Evolutionary conservation across 169 alveolate species (phyloP).

Genomic region (Pseudocohnilembus persalinus): DNA sequence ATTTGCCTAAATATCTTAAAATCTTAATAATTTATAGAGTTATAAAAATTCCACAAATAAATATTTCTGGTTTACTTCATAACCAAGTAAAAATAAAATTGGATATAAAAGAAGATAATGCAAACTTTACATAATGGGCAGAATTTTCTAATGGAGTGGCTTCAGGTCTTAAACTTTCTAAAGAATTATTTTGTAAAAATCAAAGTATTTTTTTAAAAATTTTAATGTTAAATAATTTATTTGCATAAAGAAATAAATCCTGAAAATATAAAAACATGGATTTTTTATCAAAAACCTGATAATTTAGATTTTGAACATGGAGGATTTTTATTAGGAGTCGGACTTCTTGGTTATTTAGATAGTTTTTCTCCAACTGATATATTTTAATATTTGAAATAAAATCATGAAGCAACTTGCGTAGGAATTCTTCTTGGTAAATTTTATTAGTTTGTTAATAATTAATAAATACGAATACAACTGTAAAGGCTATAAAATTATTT

Average conservation of each 20-base stretch:
- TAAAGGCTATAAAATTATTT: no score
- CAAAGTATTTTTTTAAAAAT: no score
- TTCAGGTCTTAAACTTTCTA: conserved; percentile 73
- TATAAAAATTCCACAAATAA: conserved; percentile 73
- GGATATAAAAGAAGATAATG: conserved; percentile 71
- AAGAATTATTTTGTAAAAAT: conserved; percentile 54
- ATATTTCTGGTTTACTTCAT: conserved; percentile 72
- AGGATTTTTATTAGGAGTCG: conserved; percentile 85
- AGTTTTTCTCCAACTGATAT: conserved; percentile 82
- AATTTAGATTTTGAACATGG: conserved; percentile 84
- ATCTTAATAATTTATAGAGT: no score
- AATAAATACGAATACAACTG: no score
- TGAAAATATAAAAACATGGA: conserved; percentile 81
- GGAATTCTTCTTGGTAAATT: conserved; percentile 72
- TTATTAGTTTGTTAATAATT: no score
- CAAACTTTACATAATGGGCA: conserved; percentile 81
- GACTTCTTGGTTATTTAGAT: conserved; percentile 82
- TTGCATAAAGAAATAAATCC: conserved; percentile 24
- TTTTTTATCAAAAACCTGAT: conserved; percentile 80
- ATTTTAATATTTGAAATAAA: conserved; percentile 76
- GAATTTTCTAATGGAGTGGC: conserved; percentile 89
- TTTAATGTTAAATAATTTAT: no score
- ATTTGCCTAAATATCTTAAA: neutral
- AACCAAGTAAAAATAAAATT: conserved; percentile 69
- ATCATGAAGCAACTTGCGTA: conserved; percentile 85